Percentiles rank a stretch among this genome's conserved stretches.
Evolutionary conservation across 257 asterid genomes (phyloP).

Genomic region (Scutellaria galericulata): DNA sequence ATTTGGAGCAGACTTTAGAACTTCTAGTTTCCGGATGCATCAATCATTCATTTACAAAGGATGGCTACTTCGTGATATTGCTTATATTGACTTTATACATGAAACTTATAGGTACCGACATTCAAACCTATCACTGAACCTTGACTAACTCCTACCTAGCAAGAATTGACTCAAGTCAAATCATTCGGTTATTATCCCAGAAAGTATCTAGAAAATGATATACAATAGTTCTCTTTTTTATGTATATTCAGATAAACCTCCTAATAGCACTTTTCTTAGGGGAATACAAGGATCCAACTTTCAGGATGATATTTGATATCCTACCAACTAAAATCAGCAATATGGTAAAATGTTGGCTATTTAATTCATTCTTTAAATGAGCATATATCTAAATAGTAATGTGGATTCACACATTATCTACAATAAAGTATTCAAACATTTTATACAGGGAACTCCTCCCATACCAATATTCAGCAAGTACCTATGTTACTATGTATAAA

Average conservation of each 20-base stretch:
- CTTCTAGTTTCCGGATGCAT: conserved; percentile 8
- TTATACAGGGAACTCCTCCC: conserved; percentile 8
- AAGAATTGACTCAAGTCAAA: neutral
- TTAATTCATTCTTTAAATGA: conserved; percentile 10
- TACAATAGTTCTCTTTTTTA: neutral
- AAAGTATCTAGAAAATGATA: neutral
- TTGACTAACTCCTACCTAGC: conserved; percentile 8
- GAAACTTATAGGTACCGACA: conserved; percentile 10
- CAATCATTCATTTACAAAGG: conserved; percentile 7
- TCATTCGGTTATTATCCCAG: neutral
- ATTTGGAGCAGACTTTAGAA: neutral
- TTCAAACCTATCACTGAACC: conserved; percentile 11
- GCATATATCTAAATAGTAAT: conserved; percentile 5
- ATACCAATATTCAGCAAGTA: conserved; percentile 14
- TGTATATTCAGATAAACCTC: neutral
- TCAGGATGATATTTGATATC: neutral
- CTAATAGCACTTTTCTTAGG: conserved; percentile 2
- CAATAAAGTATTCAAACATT: neutral
- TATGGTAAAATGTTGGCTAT: neutral
- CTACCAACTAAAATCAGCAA: conserved; percentile 7
- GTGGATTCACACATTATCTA: conserved; percentile 10
- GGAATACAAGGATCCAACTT: conserved; percentile 22
- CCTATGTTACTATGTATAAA: neutral
- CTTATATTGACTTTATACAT: conserved; percentile 1
- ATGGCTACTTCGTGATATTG: neutral